Base-by-base conservation (phyloP, 2,329 filamentous ascomycete species). In the Mycogone perniciosa region DNA sequence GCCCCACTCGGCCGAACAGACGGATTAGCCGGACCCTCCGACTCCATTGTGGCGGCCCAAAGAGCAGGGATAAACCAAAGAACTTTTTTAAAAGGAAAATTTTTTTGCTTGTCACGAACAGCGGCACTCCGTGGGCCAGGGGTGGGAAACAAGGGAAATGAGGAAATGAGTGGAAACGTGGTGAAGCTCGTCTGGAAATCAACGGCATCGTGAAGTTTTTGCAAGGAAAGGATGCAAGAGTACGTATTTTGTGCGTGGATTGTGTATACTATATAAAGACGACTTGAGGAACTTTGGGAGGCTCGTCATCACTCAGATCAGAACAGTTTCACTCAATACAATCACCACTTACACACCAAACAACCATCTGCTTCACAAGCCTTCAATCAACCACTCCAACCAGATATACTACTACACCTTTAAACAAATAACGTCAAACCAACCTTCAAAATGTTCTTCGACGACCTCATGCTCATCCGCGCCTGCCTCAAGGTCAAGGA, bases 391-490 rank as follows among this genome's bases (percentile, higher is more conserved):
- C 10, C 39, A 42, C 39, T 48, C 20, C 20, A 20, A 20, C 20
- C 20, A 20, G 20, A 20, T 2, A 20, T 20, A 20, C 20, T 2
- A 11, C 30, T n/a, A 34, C 31, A 43, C 26, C 7, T n/a, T 33
- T 13, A 27, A 9, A 41, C 31, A 42, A 26, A 31, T 13, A 30
- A 39, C 6, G 39, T 41, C 30, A 44, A 26, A 34, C 31, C 33
- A 35, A 10, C 33, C 35, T 13, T 7, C 43, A 50, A 49, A 43
- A 66, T 66, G 64, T 66, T 65, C 49, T 54, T 57, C 11, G 62
- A 57, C 35, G 63, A 65, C 43, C 55, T 66, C 29, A 34, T 56
- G 13, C 59, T 57, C 53, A 57, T 66, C 51, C 58, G 48, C 33
- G 44, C 48, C 37, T 34, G 33, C 31, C 30, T 51, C 33, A 44